These are phyloP conservation scores for Neonectria coccinea DNA, from an alignment of 2,329 filamentous ascomycete species.

Conservation along the genomic window DNA sequence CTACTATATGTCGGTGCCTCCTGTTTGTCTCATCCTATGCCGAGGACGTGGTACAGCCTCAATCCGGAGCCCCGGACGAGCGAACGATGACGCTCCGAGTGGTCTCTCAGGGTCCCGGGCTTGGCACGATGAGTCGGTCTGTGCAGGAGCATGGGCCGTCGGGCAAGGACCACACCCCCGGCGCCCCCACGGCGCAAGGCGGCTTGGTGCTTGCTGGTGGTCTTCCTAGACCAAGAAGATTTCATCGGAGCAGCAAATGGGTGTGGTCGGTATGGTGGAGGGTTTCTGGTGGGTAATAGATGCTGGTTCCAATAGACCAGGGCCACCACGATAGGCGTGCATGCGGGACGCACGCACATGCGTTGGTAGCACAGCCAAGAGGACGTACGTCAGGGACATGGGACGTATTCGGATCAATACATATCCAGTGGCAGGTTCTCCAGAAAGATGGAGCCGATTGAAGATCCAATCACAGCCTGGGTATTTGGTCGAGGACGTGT, in stretches of 20 bases:
- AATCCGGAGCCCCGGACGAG: slow-evolving; percentile 30
- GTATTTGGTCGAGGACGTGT: slow-evolving; percentile 32
- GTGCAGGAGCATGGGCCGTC: slow-evolving; percentile 38
- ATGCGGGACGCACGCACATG: slow-evolving; percentile 31
- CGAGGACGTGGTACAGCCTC: slow-evolving; percentile 28
- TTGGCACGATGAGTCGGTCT: slow-evolving; percentile 39
- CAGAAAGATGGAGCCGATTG: slow-evolving; percentile 18
- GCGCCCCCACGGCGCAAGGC: slow-evolving; percentile 38
- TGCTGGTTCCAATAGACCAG: slow-evolving; percentile 27
- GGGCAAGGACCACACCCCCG: slow-evolving; percentile 31
- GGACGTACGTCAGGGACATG: slow-evolving; percentile 33
- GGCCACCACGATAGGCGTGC: slow-evolving; percentile 33
- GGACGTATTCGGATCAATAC: slow-evolving; percentile 35
- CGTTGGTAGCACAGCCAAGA: slow-evolving; percentile 16
- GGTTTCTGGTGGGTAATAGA: slow-evolving; percentile 19
- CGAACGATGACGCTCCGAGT: slow-evolving; percentile 38
- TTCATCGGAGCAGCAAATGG: slow-evolving; percentile 24
- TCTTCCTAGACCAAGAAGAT: slow-evolving; percentile 39
- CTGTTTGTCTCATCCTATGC: slow-evolving; percentile 18
- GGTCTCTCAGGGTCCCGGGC: slow-evolving; percentile 16
- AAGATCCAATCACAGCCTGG: slow-evolving; percentile 37
- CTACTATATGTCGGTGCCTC: slow-evolving; percentile 17
- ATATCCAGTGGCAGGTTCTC: slow-evolving; percentile 10
- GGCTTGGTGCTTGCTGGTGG: slow-evolving; percentile 8
- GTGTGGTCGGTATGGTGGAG: not conserved